Evolutionary conservation across 1,284 basidiomycete genomes (phyloP), one percentile per base, ranked within the genome.

Genomic region (Coniophora puteana): DNA sequence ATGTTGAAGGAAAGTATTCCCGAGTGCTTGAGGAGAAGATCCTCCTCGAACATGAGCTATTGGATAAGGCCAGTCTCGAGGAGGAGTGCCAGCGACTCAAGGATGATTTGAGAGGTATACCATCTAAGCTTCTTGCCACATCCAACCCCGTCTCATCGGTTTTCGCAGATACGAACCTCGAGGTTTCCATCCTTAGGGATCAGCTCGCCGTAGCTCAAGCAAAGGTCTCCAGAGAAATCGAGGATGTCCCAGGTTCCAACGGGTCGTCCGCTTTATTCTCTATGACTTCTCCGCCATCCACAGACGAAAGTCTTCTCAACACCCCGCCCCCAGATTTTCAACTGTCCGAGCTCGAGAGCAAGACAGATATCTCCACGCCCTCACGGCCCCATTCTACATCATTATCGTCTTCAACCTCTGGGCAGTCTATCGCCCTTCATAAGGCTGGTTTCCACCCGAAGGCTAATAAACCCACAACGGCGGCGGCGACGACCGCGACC

Each of bases 1-100:
- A 99, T 63, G 75, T 93, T 57, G 95, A 99, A 67, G 73, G 78
- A 48, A 92, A 87, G 59, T 97, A 98, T 68, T 84, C 93, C 50
- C 80, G 83, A 45, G 88, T 89, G 1, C 73, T 99, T 37, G 96
- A 99, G 64, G 91, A 97, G 68, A 98, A 97, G 65, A 97, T 96
- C 36, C 67, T 99, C 32, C 74, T 99, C 24, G 96, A 99, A 62
- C 92, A 98, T 53, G 96, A 99, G 59, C 71, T 99, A n/a, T 69
- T 97, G 31, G 87, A 88, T 62, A 95, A 94, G 65, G 86, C 90
- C 4, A 83, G 76, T 47, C 60, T 97, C 26, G 93, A 98, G 58
- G 94, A 96, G 62, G 90, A 96, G 57, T 80, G 77, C 38, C 96
- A 99, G 64, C 76, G 96, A 31, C 63, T 96, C 43, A 93, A 85